A percentile compares a stretch with the other conserved stretches of the same genome.
These are phyloP conservation scores for Neurospora tetraspora DNA, from an alignment of 495 filamentous ascomycete species.

Conservation along the genomic window DNA sequence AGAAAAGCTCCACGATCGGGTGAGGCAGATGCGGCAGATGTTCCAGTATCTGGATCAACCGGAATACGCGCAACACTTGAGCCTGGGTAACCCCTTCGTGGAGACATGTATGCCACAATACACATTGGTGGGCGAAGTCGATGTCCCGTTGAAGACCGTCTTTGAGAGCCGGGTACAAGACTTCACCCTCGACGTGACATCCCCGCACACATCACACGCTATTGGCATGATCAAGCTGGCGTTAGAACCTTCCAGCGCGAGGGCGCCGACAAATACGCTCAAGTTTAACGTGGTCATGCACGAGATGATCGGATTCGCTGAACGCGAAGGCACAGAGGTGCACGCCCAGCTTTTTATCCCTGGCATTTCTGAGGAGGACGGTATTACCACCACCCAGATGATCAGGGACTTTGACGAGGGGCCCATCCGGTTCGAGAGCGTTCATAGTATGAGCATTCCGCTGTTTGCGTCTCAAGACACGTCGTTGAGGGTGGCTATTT, in stretches of 20 bases:
- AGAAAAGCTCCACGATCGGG: constrained; percentile 78
- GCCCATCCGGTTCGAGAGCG: constrained; percentile 90
- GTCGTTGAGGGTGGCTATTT: constrained; percentile 80
- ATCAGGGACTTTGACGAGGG: constrained; percentile 91
- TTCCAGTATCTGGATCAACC: constrained; percentile 92
- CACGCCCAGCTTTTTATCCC: constrained; percentile 95
- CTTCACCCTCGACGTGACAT: constrained; percentile 79
- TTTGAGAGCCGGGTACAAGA: constrained; percentile 95
- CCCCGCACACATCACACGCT: constrained; percentile 82
- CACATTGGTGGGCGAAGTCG: constrained; percentile 85
- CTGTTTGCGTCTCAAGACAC: constrained; percentile 65
- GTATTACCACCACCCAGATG: constrained; percentile 89
- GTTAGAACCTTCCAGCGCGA: constrained; percentile 85
- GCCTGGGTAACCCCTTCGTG: constrained; percentile 74
- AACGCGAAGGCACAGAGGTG: constrained; percentile 90
- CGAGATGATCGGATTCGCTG: constrained; percentile 90
- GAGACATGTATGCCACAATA: constrained; percentile 85
- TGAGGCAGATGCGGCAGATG: constrained; percentile 89
- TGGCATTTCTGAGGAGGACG: constrained; percentile 82
- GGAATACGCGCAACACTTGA: constrained; percentile 79
- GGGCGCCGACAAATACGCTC: constrained; percentile 81
- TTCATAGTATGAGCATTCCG: constrained; percentile 98
- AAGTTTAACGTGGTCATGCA: constrained; percentile 99
- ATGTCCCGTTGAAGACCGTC: constrained; percentile 86
- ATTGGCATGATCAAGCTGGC: constrained; percentile 85